A percentile compares a stretch with the other conserved stretches of the same genome.
Evolutionary conservation across 2,329 filamentous ascomycete genomes (phyloP).

Genomic region (Colletotrichum sp.): DNA sequence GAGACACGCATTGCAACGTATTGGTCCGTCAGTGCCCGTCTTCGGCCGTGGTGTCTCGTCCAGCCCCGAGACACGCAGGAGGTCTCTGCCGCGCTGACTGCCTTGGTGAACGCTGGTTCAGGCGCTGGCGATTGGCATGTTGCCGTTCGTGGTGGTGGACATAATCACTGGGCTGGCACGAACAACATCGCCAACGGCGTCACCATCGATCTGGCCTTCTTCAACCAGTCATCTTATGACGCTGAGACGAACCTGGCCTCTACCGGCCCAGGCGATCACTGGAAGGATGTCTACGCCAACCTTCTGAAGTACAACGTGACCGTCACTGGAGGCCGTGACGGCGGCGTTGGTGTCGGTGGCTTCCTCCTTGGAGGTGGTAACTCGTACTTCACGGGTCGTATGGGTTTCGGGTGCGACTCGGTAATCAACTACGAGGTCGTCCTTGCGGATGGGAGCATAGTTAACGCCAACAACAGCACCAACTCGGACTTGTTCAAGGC

Average conservation of each 20-base stretch:
- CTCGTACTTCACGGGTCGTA: conserved; percentile 47
- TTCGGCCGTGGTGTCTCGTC: conserved; percentile 30
- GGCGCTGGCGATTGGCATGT: conserved; percentile 39
- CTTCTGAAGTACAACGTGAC: conserved; percentile 28
- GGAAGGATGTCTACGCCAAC: conserved; percentile 16
- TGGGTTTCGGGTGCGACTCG: conserved; percentile 53
- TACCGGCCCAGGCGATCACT: conserved; percentile 9
- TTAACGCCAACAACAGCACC: conserved; percentile 39
- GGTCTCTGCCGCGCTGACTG: conserved; percentile 24
- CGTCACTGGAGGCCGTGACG: conserved; percentile 48
- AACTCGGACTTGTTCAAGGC: conserved; percentile 51
- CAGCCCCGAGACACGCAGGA: conserved; percentile 25
- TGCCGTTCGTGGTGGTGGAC: conserved; percentile 56
- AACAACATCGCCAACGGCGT: conserved; percentile 48
- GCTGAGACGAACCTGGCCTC: conserved; percentile 4
- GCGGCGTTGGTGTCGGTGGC: conserved; percentile 48
- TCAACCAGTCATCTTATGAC: conserved; percentile 22
- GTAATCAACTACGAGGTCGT: conserved; percentile 50
- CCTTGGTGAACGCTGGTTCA: conserved; percentile 15
- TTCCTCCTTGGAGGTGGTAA: conserved; percentile 53
- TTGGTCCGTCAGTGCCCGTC: conserved; percentile 24
- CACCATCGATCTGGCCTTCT: conserved; percentile 45
- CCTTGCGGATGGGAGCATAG: conserved; percentile 44
- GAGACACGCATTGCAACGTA: conserved; percentile 10
- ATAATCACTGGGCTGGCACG: conserved; percentile 44